Evolutionary conservation across 23 red algal genomes (phyloP).

Genomic region (Gracilaria gracilis): DNA sequence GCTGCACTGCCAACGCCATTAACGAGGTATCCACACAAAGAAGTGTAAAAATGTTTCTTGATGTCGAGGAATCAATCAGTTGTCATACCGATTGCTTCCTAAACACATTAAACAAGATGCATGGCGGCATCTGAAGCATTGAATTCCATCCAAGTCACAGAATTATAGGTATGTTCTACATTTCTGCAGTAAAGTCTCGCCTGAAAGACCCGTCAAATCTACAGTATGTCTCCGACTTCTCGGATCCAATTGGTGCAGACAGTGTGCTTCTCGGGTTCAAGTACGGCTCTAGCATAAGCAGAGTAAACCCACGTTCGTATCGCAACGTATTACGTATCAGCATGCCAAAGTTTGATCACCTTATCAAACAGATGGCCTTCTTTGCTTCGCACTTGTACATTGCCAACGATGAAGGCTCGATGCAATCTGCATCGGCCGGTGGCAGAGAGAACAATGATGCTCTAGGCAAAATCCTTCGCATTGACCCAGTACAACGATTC

Average conservation of each 20-base stretch:
- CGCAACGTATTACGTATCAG: slow-evolving; percentile 44
- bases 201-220: slow-evolving; percentile 3
- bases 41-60: slow-evolving; percentile 27
- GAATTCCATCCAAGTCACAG: slow-evolving; percentile 45
- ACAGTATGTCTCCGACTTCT: slow-evolving; percentile 29
- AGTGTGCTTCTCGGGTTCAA: slow-evolving; percentile 47
- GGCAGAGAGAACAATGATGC: slow-evolving; percentile 56
- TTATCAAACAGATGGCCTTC: slow-evolving; percentile 63
- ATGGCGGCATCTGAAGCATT: slow-evolving; percentile 53
- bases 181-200: slow-evolving; percentile 38
- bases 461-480: slow-evolving; percentile 54
- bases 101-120: slow-evolving; percentile 17
- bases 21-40: slow-evolving; percentile 16
- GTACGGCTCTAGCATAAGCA: background rate
- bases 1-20: background rate
- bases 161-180: slow-evolving; percentile 37
- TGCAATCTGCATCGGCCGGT: slow-evolving; percentile 53
- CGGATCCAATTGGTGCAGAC: slow-evolving; percentile 41
- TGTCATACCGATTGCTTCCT: slow-evolving; percentile 3
- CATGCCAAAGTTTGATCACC: slow-evolving; percentile 56
- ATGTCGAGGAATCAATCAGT: slow-evolving; percentile 15
- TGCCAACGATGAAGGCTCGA: slow-evolving; percentile 47
- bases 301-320: slow-evolving; percentile 14
- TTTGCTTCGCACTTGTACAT: slow-evolving; percentile 27
- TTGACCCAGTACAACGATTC: slow-evolving; percentile 27